Conservation (phyloP, 331 rosid species). For the Cydonia oblonga region DNA sequence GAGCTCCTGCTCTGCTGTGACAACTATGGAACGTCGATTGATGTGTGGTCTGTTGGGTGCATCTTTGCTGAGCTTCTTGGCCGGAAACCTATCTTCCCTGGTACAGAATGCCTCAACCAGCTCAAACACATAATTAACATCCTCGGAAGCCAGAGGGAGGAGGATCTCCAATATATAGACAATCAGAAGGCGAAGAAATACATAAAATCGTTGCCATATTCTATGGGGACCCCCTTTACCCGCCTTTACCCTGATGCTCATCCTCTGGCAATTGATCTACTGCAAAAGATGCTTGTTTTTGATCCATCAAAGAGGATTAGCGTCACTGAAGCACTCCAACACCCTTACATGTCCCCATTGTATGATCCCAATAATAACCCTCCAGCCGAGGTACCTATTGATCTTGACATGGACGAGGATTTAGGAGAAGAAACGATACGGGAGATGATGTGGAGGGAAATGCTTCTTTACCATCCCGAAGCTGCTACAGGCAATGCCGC, state of each 20-base stretch:
- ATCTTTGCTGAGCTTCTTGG: slow-evolving; percentile 80
- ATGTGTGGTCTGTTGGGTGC: slow-evolving; percentile 87
- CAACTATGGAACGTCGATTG: slow-evolving; percentile 66
- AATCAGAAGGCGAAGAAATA: slow-evolving; percentile 62
- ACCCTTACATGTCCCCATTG: slow-evolving; percentile 69
- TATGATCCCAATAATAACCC: slow-evolving; percentile 56
- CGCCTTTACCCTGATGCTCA: slow-evolving; percentile 54
- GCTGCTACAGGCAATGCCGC: slow-evolving; percentile 17
- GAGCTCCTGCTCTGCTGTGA: slow-evolving; percentile 85
- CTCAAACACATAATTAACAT: slow-evolving; percentile 58
- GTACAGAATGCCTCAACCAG: slow-evolving; percentile 74
- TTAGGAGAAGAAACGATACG: slow-evolving; percentile 69
- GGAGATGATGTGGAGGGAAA: slow-evolving; percentile 82
- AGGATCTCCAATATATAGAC: slow-evolving; percentile 66
- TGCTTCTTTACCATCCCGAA: slow-evolving; percentile 75
- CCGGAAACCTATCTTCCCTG: slow-evolving; percentile 65
- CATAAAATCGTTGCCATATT: slow-evolving; percentile 45
- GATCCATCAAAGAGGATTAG: slow-evolving; percentile 72
- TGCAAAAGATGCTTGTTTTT: slow-evolving; percentile 69
- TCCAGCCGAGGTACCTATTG: slow-evolving; percentile 55
- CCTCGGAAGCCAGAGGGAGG: slow-evolving; percentile 80
- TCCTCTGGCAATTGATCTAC: slow-evolving; percentile 67
- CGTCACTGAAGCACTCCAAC: slow-evolving; percentile 64
- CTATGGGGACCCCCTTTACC: slow-evolving; percentile 43
- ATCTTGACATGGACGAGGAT: slow-evolving; percentile 70